These are phyloP conservation scores for Globisporangium rhizosaccharum DNA, from an alignment of 352 stramenopile genomes.

Conservation along the genomic window DNA sequence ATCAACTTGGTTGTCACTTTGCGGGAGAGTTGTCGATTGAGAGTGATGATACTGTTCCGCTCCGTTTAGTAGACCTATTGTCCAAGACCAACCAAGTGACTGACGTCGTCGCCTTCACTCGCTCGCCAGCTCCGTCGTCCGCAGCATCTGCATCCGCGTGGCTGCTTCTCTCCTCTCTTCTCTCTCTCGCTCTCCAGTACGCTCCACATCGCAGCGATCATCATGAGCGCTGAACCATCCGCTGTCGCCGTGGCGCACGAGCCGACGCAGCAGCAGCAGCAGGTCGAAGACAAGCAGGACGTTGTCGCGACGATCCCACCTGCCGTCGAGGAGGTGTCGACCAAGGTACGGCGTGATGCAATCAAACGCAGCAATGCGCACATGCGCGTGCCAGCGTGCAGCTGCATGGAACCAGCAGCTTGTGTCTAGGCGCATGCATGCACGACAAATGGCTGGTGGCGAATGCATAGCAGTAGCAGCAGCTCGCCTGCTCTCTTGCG, in stretches of 20 bases:
- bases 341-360: conserved; percentile 35
- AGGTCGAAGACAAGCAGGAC: conserved; percentile 27
- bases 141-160: not conserved
- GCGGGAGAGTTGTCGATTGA: too few relatives aligned
- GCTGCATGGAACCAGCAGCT: not conserved
- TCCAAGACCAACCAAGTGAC: not conserved
- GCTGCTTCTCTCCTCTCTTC: too few relatives aligned
- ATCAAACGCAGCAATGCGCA: not conserved
- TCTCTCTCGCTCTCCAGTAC: not conserved
- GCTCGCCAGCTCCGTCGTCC: too few relatives aligned
- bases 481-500: too few relatives aligned
- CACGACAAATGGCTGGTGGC: not conserved
- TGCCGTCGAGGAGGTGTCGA: conserved; percentile 38
- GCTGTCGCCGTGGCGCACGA: conserved; percentile 14
- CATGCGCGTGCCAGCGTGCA: not conserved
- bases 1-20: too few relatives aligned
- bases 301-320: conserved; percentile 26
- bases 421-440: not conserved
- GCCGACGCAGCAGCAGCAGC: conserved; percentile 21
- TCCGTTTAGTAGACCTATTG: not conserved
- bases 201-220: not conserved
- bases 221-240: conserved; percentile 36
- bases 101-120: too few relatives aligned
- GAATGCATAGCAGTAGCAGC: too few relatives aligned
- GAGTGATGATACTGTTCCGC: too few relatives aligned